Base-by-base conservation (phyloP, 805 yeast species). In the Kregervanrija fluxuum region DNA sequence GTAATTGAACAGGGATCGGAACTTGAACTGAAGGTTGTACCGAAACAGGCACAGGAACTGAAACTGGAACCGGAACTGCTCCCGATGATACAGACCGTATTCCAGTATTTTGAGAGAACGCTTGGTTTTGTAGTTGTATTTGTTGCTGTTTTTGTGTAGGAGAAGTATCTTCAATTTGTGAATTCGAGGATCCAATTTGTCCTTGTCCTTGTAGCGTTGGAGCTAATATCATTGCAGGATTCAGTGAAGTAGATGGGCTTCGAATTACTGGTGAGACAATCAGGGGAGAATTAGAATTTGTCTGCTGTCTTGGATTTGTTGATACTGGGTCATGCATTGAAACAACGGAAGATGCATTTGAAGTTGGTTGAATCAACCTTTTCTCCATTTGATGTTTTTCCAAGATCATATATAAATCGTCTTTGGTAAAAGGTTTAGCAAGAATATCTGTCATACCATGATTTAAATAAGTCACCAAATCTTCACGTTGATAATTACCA, bases 381-480 rank as follows among this genome's bases (percentile, higher is more conserved):
- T 55, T 67, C 30, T 75, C 70, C 46, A 77, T 73, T 43, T 84
- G 69, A 60, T 85, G 88, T 54, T 89, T 84, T 50, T 84, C 80
- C 43, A 91, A 67, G 57, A 89, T 86, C 48, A 80, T 71, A 57
- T 82, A 85, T 46, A 93, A 69, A 59, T 87, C 95, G 52, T 82
- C 86, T 58, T 85, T 88, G 2, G 95, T 84, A 61, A 93, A 93
- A 1, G 99, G 99, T 59, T 93, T 88, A 4, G 95, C 95, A 50
- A 93, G 69, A 33, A 93, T 87, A 62, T 88, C 96, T 47, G 86
- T 82, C 87, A 89, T 89, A 4, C 96, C 97, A 56, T 88, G 87
- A 54, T 82, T 83, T 48, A 86, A 67, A 61, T 85, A 88, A 1
- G 81, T 83, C 39, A 85, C 84, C 46, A 88, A 69, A 62, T 88